Evolutionary conservation across 805 yeast species (phyloP).

Genomic region (Jamesozyma spencerorum): DNA sequence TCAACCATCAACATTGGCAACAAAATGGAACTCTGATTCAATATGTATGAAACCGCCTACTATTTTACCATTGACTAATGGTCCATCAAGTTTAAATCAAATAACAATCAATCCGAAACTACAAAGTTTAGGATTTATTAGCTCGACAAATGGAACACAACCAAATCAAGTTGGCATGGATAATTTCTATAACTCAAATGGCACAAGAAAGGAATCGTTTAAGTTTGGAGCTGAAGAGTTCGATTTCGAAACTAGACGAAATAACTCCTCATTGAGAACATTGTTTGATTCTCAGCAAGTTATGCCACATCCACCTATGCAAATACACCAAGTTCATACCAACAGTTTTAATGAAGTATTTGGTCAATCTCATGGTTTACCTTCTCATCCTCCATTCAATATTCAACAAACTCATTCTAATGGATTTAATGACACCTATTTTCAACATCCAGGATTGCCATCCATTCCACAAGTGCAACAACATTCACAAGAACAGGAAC

Average conservation of each 20-base stretch:
- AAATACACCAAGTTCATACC: too few relatives aligned
- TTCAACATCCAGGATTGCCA: too few relatives aligned
- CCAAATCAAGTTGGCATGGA: constrained; percentile 5
- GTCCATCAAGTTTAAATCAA: neutral
- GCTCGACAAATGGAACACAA: neutral
- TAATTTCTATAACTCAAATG: constrained; percentile 5
- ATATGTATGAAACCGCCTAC: constrained; percentile 22
- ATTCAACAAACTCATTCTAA: too few relatives aligned
- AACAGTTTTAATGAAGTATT: too few relatives aligned
- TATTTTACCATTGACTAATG: constrained; percentile 9
- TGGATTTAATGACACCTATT: too few relatives aligned
- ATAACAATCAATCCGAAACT: constrained; percentile 1
- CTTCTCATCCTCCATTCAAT: too few relatives aligned
- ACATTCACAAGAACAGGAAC: neutral
- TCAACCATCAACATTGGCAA: neutral
- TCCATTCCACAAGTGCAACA: neutral
- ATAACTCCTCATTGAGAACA: constrained; percentile 25
- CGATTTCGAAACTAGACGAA: constrained; percentile 25
- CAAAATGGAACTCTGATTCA: constrained; percentile 3
- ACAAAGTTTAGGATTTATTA: neutral
- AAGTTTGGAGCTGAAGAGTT: constrained; percentile 25
- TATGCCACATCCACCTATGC: too few relatives aligned
- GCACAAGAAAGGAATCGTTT: constrained; percentile 26
- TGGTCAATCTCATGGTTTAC: too few relatives aligned
- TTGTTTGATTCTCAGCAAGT: constrained; percentile 3